Base-by-base conservation (phyloP, 148 eudicot species). In the Fagopyrum esculentum region DNA sequence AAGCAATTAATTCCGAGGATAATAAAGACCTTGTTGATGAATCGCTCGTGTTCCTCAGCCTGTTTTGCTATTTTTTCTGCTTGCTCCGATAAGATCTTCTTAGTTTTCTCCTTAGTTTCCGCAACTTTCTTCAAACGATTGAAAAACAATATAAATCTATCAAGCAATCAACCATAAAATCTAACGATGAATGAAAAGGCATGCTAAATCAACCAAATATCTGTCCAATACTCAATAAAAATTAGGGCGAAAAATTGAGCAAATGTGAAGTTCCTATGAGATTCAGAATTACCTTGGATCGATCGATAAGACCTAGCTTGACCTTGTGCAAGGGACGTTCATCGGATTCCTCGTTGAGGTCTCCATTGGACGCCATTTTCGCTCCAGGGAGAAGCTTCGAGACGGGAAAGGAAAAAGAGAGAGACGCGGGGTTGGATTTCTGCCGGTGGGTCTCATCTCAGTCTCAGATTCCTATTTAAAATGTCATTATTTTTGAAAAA, bases 1-100 rank as follows among this genome's bases (percentile, higher is more conserved):
- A 5, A 26, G 13, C 43, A 29, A 61, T 13, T 40, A 61, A 61
- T 9, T 66, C 17, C 2, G 17, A 40, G 16, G 11, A 13, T 4
- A 30, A 29, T 30, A 10, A 63, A 4, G 3, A 93, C 99, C 96
- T 95, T 95, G 77, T 88, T 95, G 82, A 95, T 92, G 79, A 95
- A 92, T 6, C 80, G 77, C 74, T 95, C 97, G 47, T 95, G 99
- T 77, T 95, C 99, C 78, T 95, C 99, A 29, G 99, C 99, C 79
- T 89, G 97, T 71, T 84, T 87, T 0, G 97, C 99, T 75, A 95
- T 87, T 82, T 86, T 88, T 45, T 84, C 88, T 3, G 97, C 98
- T 8, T 95, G 97, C 77, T 95, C 89, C 40, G 98, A 90, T 56
- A 95, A 85, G 11, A 95, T 92, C 91, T 89, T 86, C 60, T 89